Evolutionary conservation across 1,284 basidiomycete genomes (phyloP).

Genomic region (Rhodofomes roseus): DNA sequence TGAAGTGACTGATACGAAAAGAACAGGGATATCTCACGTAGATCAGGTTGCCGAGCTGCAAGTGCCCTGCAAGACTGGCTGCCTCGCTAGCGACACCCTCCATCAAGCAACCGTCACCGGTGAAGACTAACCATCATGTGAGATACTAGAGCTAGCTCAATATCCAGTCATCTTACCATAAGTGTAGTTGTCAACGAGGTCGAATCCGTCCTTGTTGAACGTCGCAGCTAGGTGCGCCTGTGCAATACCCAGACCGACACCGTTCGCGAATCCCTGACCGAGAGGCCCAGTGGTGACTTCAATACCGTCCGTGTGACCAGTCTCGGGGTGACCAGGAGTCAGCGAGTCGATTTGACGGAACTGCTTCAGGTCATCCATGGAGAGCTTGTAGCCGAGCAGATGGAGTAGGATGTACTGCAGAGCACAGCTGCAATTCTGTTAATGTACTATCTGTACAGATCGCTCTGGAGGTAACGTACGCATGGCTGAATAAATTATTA

Average conservation of each 20-base stretch:
- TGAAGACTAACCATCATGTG: conserved; percentile 55
- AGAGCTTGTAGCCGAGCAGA: conserved; percentile 80
- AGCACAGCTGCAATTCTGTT: conserved; percentile 56
- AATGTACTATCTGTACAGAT: conserved; percentile 1
- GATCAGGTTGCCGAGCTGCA: conserved; percentile 91
- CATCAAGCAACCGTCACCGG: conserved; percentile 94
- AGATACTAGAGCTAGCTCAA: conserved; percentile 1
- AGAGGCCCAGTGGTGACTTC: conserved; percentile 97
- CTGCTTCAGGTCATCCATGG: conserved; percentile 80
- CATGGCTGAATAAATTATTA: conserved; percentile 41
- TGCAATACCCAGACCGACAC: conserved; percentile 90
- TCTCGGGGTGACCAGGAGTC: conserved; percentile 92
- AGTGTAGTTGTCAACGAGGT: conserved; percentile 87
- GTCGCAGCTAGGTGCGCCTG: conserved; percentile 86
- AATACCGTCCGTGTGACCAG: conserved; percentile 86
- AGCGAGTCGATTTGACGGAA: conserved; percentile 86
- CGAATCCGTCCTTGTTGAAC: conserved; percentile 87
- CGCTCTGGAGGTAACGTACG: conserved; percentile 42
- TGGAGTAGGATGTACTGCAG: conserved; percentile 84
- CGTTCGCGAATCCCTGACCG: conserved; percentile 92
- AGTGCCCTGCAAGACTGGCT: conserved; percentile 88
- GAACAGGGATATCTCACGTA: conserved; percentile 50
- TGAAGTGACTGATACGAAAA: conserved; percentile 1
- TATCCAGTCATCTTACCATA: conserved; percentile 53
- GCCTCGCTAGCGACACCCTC: conserved; percentile 93